Percentiles rank a stretch among this genome's conserved stretches.
Conservation (phyloP, 1,284 basidiomycete species). For the Malassezia equina region DNA sequence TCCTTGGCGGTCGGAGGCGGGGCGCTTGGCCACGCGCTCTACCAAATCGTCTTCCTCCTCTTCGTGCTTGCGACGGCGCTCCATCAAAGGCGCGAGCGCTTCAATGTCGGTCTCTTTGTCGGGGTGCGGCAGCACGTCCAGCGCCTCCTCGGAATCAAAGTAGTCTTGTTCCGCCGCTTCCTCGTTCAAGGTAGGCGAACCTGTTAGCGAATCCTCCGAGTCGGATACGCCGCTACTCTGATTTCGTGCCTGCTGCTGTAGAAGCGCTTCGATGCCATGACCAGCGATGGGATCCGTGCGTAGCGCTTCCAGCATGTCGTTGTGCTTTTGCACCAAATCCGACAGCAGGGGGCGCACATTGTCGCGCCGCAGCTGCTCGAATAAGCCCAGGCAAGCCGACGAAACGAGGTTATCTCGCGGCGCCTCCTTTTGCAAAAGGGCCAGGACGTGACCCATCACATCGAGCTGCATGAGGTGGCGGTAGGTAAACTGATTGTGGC, state of each 20-base stretch:
- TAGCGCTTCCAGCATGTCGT: conserved; percentile 59
- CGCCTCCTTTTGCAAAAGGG: conserved; percentile 70
- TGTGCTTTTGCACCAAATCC: conserved; percentile 71
- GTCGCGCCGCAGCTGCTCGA: conserved; percentile 71
- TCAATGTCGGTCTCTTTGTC: conserved; percentile 24
- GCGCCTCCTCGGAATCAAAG: conserved; percentile 65
- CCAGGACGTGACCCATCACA: conserved; percentile 68
- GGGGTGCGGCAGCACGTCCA: conserved; percentile 14
- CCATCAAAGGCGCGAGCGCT: conserved; percentile 4
- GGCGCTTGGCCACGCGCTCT: conserved; percentile 2
- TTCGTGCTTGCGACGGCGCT: not conserved
- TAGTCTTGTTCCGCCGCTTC: conserved; percentile 68
- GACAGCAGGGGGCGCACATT: conserved; percentile 74
- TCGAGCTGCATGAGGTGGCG: conserved; percentile 76
- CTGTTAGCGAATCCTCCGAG: not conserved
- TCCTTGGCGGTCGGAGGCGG: conserved; percentile 1
- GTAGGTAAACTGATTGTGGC: conserved; percentile 76
- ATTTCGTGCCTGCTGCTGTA: conserved; percentile 59
- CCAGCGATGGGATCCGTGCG: conserved; percentile 58
- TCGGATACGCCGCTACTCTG: not conserved
- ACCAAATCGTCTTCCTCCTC: conserved; percentile 9
- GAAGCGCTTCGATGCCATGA: conserved; percentile 62
- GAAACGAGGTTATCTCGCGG: conserved; percentile 80
- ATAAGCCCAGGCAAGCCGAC: conserved; percentile 88
- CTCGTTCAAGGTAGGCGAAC: conserved; percentile 52